phyloP scores from a whole-genome alignment of 2,329 filamentous ascomycete genomes.

The Coleophoma eucalyptorum region DNA sequence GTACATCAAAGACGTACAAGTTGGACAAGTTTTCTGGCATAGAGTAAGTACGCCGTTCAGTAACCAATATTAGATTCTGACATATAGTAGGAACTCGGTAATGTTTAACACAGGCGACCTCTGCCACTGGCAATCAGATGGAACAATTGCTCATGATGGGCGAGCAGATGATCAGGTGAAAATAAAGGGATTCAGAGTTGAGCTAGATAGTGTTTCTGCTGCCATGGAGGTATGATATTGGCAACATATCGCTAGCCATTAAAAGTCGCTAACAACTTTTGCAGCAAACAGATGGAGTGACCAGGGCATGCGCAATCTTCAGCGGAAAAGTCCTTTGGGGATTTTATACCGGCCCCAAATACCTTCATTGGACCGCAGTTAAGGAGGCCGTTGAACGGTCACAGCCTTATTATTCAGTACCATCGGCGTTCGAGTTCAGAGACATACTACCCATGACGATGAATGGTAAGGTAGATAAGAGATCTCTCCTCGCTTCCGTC shows the following conservation, averaged over 20 bases:
- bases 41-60: conserved; percentile 34
- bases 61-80: neutral
- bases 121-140: conserved; percentile 48
- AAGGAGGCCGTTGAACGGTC: conserved; percentile 16
- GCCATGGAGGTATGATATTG: conserved; percentile 37
- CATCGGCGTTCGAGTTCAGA: conserved; percentile 39
- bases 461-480: conserved; percentile 56
- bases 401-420: conserved; percentile 53
- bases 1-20: conserved; percentile 46
- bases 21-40: conserved; percentile 46
- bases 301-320: conserved; percentile 42
- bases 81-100: conserved; percentile 27
- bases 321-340: conserved; percentile 45
- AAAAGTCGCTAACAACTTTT: neutral
- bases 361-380: conserved; percentile 24
- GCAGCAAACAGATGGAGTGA: conserved; percentile 32
- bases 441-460: conserved; percentile 43
- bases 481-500: conserved; percentile 27
- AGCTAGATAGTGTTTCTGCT: conserved; percentile 54
- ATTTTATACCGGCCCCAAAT: conserved; percentile 36
- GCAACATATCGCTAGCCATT: neutral
- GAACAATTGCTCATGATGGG: conserved; percentile 50
- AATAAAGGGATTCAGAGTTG: conserved; percentile 59
- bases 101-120: conserved; percentile 62
- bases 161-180: conserved; percentile 60